phyloP scores from a whole-genome alignment of 257 asterid genomes.

The Solanum lycopersicoides region DNA sequence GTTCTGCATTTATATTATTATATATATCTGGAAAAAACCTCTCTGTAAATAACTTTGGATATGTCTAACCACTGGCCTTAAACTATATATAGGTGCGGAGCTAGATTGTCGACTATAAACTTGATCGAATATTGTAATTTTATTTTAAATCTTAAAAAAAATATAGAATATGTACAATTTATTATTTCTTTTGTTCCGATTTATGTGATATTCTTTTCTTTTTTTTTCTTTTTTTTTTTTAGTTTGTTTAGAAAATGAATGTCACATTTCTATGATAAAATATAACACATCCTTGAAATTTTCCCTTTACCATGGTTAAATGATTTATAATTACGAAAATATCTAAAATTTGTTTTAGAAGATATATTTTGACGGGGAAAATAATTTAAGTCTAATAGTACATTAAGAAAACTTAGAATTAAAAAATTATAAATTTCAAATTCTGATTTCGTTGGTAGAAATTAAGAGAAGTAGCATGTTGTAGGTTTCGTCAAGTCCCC shows the following conservation, averaged over 20 bases:
- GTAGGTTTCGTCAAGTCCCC: neutral
- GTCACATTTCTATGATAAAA: neutral
- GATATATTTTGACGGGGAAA: neutral
- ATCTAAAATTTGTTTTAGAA: neutral
- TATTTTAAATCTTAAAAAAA: neutral
- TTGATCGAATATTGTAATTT: neutral
- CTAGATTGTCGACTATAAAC: neutral
- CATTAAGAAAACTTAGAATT: neutral
- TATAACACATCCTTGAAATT: neutral
- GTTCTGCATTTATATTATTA: neutral
- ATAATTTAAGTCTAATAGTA: neutral
- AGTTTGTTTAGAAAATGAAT: neutral
- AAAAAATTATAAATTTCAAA: neutral
- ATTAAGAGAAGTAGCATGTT: neutral
- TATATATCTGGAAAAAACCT: neutral
- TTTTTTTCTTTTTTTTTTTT: neutral
- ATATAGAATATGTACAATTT: neutral
- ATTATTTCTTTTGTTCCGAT: accelerated
- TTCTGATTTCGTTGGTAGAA: accelerated
- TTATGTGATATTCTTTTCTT: neutral
- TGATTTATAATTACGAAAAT: neutral
- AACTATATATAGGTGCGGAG: neutral
- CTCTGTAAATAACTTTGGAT: neutral
- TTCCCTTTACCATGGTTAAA: neutral
- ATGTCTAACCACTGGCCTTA: neutral